These are phyloP conservation scores for Alternaria rosae DNA, from an alignment of 2,329 filamentous ascomycete genomes.

Conservation along the genomic window DNA sequence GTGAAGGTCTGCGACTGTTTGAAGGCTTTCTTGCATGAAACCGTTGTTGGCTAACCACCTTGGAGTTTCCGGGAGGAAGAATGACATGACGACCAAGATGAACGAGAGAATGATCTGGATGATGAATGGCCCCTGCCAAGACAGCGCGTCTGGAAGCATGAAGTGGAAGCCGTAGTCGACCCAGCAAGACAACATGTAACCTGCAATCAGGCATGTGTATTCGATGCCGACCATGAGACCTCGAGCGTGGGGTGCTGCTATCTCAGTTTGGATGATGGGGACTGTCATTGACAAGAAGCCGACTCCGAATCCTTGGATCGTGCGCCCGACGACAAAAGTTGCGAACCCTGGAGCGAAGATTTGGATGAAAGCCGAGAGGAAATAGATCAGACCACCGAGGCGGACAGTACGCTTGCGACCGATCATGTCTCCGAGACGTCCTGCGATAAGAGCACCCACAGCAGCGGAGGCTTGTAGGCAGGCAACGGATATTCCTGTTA, in stretches of 20 bases:
- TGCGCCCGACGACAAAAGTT: slow-evolving; percentile 45
- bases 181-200: slow-evolving; percentile 53
- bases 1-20: slow-evolving; percentile 53
- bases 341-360: slow-evolving; percentile 47
- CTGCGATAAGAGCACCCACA: slow-evolving; percentile 45
- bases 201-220: slow-evolving; percentile 49
- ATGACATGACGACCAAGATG: slow-evolving; percentile 46
- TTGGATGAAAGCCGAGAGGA: slow-evolving; percentile 50
- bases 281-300: slow-evolving; percentile 49
- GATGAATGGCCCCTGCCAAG: slow-evolving; percentile 45
- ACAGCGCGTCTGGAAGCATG: slow-evolving; percentile 42
- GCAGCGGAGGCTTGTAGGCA: slow-evolving; percentile 50
- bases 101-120: slow-evolving; percentile 46
- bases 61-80: slow-evolving; percentile 51
- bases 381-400: slow-evolving; percentile 49
- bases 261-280: slow-evolving; percentile 49
- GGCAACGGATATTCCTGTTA: slow-evolving; percentile 50
- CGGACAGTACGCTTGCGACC: slow-evolving; percentile 49
- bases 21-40: slow-evolving; percentile 50
- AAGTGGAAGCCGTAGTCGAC: slow-evolving; percentile 52
- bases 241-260: slow-evolving; percentile 47
- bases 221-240: slow-evolving; percentile 53
- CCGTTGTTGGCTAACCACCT: slow-evolving; percentile 54
- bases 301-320: slow-evolving; percentile 47
- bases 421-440: slow-evolving; percentile 48